These are phyloP conservation scores for Meripilus lineatus DNA, from an alignment of 1,284 basidiomycete genomes.

Conservation along the genomic window DNA sequence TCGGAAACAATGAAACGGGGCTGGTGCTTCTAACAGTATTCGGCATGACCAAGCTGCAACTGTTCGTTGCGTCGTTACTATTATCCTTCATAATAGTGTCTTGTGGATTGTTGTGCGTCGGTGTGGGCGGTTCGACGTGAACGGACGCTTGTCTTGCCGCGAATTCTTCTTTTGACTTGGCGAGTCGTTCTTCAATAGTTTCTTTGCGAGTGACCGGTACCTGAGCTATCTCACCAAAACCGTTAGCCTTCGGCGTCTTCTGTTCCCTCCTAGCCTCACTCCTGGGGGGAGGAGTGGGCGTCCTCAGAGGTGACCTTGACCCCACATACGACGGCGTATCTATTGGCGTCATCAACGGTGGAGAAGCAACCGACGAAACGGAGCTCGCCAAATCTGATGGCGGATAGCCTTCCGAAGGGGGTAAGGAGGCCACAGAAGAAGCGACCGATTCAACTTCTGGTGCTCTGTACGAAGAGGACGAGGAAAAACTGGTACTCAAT, in stretches of 20 bases:
- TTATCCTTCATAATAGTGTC: background rate
- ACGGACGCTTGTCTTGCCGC: slow-evolving; percentile 4
- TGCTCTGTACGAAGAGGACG: background rate
- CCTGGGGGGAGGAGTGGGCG: background rate
- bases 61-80: too few species aligned
- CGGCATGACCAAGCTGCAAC: too few species aligned
- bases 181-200: slow-evolving; percentile 39
- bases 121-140: background rate
- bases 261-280: too few species aligned
- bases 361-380: background rate
- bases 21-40: too few species aligned
- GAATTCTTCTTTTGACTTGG: slow-evolving; percentile 31
- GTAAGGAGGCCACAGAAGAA: background rate
- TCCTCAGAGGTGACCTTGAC: background rate
- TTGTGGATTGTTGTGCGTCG: background rate
- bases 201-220: too few species aligned
- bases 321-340: too few species aligned
- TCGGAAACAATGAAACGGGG: background rate
- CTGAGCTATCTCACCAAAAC: too few species aligned
- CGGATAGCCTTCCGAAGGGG: background rate
- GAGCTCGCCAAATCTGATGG: background rate
- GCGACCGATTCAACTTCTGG: background rate
- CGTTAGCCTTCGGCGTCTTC: too few species aligned
- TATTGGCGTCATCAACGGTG: background rate
- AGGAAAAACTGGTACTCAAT: background rate